These are phyloP conservation scores for Vitis rupestris DNA, from an alignment of 164 flowering plant species.

Conservation along the genomic window DNA sequence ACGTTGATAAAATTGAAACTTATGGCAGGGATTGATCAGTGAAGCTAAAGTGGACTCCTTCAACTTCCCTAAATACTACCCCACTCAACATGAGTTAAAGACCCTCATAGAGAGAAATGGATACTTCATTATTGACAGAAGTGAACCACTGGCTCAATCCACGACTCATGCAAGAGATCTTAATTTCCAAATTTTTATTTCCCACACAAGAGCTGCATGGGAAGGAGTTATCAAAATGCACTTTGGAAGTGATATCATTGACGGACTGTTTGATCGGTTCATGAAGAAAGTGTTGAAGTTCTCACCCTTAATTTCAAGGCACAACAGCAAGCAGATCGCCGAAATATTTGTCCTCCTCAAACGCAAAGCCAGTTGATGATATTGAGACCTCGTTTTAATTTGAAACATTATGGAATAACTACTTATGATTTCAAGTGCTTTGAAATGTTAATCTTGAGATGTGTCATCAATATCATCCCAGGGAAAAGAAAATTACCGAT, in stretches of 20 bases:
- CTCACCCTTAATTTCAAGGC: no score
- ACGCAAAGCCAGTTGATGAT: no score
- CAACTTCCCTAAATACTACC: constrained; percentile 7
- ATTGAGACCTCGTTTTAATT: no score
- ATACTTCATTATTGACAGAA: constrained; percentile 6
- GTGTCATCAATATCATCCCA: no score
- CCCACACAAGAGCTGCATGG: constrained; percentile 6
- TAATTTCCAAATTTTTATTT: background rate
- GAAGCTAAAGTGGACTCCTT: constrained; percentile 20
- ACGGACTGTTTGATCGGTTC: constrained; percentile 3
- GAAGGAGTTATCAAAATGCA: constrained; percentile 9
- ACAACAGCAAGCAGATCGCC: no score
- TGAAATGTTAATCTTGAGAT: no score
- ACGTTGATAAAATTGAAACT: background rate
- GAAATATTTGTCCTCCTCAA: no score
- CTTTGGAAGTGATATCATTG: constrained; percentile 12
- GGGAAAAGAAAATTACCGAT: no score
- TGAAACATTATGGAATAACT: no score
- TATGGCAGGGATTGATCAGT: constrained; percentile 6
- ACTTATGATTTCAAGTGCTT: no score
- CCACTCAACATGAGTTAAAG: constrained; percentile 1
- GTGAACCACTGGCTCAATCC: background rate
- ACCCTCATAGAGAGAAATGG: constrained; percentile 1
- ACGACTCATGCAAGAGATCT: background rate
- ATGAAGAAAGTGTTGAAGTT: background rate